phyloP scores from a whole-genome alignment of 2,329 filamentous ascomycete species.

The Talaromyces albobiverticillius region DNA sequence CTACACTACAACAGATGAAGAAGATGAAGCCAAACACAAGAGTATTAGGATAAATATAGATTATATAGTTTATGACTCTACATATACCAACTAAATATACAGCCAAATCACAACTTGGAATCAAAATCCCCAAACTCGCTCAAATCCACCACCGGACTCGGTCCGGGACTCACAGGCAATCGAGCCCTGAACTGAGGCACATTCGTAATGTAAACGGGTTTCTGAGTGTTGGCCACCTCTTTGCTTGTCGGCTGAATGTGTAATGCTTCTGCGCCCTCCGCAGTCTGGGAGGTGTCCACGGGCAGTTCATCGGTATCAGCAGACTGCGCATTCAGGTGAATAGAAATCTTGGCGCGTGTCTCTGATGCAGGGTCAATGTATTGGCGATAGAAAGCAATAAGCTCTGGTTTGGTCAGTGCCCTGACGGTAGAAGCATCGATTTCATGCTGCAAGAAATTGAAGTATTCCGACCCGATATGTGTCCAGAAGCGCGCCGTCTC shows the following conservation, averaged over 20 bases:
- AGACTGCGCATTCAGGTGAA: constrained; percentile 77
- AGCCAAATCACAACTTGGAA: constrained; percentile 64
- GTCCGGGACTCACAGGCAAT: constrained; percentile 68
- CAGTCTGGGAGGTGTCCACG: constrained; percentile 17
- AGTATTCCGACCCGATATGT: constrained; percentile 80
- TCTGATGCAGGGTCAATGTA: constrained; percentile 73
- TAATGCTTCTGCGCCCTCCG: constrained; percentile 35
- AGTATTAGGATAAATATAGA: background rate
- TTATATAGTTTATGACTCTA: background rate
- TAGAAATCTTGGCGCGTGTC: constrained; percentile 74
- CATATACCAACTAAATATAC: constrained; percentile 8
- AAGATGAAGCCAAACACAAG: background rate
- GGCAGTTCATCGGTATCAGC: constrained; percentile 39
- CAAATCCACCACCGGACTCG: constrained; percentile 70
- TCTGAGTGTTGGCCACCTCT: constrained; percentile 13
- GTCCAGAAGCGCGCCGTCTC: constrained; percentile 81
- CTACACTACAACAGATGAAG: background rate
- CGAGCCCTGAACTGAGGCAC: constrained; percentile 77
- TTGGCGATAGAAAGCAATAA: constrained; percentile 73
- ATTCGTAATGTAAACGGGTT: constrained; percentile 66
- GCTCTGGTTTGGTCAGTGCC: constrained; percentile 71
- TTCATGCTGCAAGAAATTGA: constrained; percentile 82
- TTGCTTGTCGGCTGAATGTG: constrained; percentile 21
- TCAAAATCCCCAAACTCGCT: constrained; percentile 83
- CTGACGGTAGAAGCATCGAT: constrained; percentile 74